Evolutionary conservation across 257 asterid species (phyloP).

Genomic region (Lantana camara): DNA sequence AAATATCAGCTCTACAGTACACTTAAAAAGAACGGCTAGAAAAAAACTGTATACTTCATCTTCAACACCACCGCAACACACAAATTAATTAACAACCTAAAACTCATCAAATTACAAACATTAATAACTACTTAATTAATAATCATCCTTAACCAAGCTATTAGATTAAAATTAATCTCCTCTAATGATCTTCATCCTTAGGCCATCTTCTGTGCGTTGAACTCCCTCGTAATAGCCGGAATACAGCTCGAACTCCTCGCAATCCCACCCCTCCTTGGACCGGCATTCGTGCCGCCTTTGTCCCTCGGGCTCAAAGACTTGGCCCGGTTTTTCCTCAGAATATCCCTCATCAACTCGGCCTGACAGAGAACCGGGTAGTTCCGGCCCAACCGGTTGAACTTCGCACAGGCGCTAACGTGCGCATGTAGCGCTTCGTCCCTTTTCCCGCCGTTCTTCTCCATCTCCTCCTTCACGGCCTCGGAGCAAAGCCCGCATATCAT

Average conservation of each 20-base stretch:
- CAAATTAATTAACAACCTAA: neutral
- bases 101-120: constrained; percentile 5
- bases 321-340: constrained; percentile 61
- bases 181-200: neutral
- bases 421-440: constrained; percentile 62
- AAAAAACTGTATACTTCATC: neutral
- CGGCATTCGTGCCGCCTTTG: constrained; percentile 15
- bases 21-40: constrained; percentile 8
- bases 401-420: constrained; percentile 75
- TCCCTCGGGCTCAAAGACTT: constrained; percentile 75
- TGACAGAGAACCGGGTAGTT: constrained; percentile 82
- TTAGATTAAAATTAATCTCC: neutral
- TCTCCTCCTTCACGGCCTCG: constrained; percentile 86
- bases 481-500: constrained; percentile 89
- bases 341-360: constrained; percentile 84
- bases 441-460: constrained; percentile 77
- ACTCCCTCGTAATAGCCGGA: constrained; percentile 61
- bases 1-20: no score
- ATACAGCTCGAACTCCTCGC: constrained; percentile 83
- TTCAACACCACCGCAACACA: neutral
- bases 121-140: no score
- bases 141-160: neutral
- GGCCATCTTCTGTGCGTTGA: constrained; percentile 13
- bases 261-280: constrained; percentile 44
- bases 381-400: constrained; percentile 71